phyloP scores from a whole-genome alignment of 305 asterid genomes.

The Coffea humblotiana region DNA sequence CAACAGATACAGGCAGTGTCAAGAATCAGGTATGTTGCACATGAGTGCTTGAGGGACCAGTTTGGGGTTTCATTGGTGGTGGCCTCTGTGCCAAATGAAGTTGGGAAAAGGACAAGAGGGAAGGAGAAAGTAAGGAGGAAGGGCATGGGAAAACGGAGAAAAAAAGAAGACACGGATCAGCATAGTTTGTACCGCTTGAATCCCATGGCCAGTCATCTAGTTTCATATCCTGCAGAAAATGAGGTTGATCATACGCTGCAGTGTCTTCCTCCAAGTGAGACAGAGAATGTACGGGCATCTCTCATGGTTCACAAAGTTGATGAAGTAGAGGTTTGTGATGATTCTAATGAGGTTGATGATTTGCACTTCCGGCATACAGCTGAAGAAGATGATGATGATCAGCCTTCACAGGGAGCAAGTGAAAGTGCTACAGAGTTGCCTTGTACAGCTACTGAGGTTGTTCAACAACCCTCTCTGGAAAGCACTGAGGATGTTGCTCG shows the following conservation, averaged over 20 bases:
- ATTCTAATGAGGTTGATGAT: constrained; percentile 35
- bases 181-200: constrained; percentile 40
- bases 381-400: constrained; percentile 30
- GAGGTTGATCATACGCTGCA: constrained; percentile 40
- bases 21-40: constrained; percentile 67
- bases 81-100: constrained; percentile 49
- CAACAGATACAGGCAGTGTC: constrained; percentile 68
- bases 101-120: constrained; percentile 58
- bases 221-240: constrained; percentile 37
- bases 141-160: constrained; percentile 60
- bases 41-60: constrained; percentile 78
- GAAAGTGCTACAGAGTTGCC: constrained; percentile 37
- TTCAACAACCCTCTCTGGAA: constrained; percentile 52
- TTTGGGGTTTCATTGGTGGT: constrained; percentile 41
- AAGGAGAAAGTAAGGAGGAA: constrained; percentile 87
- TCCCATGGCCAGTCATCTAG: constrained; percentile 31
- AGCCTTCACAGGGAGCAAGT: constrained; percentile 38
- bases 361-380: constrained; percentile 22
- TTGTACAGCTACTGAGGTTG: constrained; percentile 38
- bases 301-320: constrained; percentile 40
- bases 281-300: constrained; percentile 24
- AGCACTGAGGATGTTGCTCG: constrained; percentile 56
- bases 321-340: constrained; percentile 43
- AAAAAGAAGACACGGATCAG: constrained; percentile 65
- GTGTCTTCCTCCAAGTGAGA: constrained; percentile 28